Conservation (phyloP, 441 rosid species). For the Hypseocharis bilobata region DNA sequence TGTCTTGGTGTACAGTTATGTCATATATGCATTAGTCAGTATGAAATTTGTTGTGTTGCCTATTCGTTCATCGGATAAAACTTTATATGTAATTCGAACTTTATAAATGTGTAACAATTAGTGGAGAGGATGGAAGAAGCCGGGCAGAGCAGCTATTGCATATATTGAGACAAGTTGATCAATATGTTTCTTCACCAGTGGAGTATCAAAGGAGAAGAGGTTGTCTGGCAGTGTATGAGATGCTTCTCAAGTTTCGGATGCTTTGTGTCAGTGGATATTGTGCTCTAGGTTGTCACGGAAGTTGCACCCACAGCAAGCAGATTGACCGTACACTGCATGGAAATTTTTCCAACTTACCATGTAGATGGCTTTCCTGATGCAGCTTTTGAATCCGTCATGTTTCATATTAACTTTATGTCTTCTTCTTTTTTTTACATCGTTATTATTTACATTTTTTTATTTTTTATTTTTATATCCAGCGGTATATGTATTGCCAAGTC, state of each 20-base stretch:
- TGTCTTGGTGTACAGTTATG: neutral
- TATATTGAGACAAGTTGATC: slow-evolving; percentile 84
- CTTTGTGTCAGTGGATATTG: slow-evolving; percentile 83
- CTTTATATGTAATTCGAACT: slow-evolving; percentile 11
- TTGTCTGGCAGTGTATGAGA: slow-evolving; percentile 80
- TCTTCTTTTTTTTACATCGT: no score
- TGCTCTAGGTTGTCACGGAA: slow-evolving; percentile 86
- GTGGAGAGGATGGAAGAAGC: slow-evolving; percentile 99
- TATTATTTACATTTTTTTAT: slow-evolving; percentile 26
- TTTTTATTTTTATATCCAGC: slow-evolving; percentile 39
- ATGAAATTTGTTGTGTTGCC: neutral
- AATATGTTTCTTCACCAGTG: slow-evolving; percentile 64
- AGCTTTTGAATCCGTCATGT: slow-evolving; percentile 8
- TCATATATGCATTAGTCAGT: neutral
- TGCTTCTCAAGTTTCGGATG: slow-evolving; percentile 85
- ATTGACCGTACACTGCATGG: slow-evolving; percentile 63
- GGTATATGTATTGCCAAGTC: slow-evolving; percentile 87
- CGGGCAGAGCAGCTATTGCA: slow-evolving; percentile 97
- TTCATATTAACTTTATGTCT: slow-evolving; percentile 17
- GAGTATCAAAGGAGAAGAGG: slow-evolving; percentile 94
- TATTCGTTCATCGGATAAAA: slow-evolving; percentile 5
- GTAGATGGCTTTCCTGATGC: slow-evolving; percentile 34
- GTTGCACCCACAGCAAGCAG: slow-evolving; percentile 80
- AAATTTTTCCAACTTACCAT: slow-evolving; percentile 74
- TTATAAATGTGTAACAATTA: slow-evolving; percentile 35